A percentile compares a stretch with the other conserved stretches of the same genome.
Conservation (phyloP, 148 eudicot genomes). For the Cornus florida region DNA sequence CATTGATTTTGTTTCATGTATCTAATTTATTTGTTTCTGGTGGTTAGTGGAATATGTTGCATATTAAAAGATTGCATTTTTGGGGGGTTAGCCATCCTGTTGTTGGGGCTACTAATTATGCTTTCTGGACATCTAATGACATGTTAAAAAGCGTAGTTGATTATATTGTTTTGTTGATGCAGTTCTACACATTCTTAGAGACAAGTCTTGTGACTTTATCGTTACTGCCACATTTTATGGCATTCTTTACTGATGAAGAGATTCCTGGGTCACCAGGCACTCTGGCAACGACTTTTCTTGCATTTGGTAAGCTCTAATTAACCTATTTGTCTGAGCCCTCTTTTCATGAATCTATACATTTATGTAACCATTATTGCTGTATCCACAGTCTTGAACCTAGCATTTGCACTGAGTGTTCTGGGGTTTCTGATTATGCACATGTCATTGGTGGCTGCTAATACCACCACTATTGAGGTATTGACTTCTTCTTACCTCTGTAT, state of each 20-base stretch:
- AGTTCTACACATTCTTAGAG: conserved; percentile 96
- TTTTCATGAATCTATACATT: neutral
- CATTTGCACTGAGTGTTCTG: conserved; percentile 88
- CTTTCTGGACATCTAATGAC: neutral
- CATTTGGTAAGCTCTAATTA: conserved; percentile 69
- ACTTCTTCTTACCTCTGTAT: conserved; percentile 5
- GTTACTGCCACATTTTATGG: conserved; percentile 77
- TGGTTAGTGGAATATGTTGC: too few species aligned
- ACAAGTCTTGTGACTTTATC: conserved; percentile 77
- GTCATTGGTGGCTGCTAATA: conserved; percentile 80
- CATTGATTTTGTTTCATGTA: too few species aligned
- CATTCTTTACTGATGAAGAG: conserved; percentile 91
- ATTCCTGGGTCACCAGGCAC: conserved; percentile 88
- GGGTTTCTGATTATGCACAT: conserved; percentile 98
- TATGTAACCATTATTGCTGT: conserved; percentile 15
- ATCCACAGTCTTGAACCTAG: conserved; percentile 81
- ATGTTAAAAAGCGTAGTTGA: neutral
- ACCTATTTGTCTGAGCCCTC: neutral
- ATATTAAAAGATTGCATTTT: neutral
- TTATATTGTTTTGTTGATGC: conserved; percentile 33
- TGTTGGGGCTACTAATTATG: neutral
- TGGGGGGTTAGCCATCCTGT: neutral
- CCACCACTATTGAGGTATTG: conserved; percentile 92
- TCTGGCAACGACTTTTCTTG: conserved; percentile 92
- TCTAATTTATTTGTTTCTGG: too few species aligned